phyloP scores from a whole-genome alignment of 108 stramenopile species.

The Chaetoceros muelleri region DNA sequence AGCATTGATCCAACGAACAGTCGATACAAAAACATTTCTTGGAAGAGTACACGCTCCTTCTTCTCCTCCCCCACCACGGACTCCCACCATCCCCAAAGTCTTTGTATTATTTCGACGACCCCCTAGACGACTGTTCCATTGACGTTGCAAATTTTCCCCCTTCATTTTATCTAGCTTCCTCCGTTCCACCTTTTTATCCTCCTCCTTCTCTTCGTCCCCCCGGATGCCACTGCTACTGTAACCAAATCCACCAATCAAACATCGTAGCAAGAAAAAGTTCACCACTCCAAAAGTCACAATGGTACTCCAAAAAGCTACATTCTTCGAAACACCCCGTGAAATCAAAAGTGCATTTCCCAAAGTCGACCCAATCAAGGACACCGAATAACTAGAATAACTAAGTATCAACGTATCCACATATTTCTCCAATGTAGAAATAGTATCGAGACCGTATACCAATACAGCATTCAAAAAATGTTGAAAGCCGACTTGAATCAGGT shows the following conservation, averaged over 20 bases:
- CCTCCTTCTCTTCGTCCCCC: neutral
- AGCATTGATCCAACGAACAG: too few species aligned
- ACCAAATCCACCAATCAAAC: neutral
- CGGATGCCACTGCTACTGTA: too few species aligned
- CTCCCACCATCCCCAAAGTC: too few species aligned
- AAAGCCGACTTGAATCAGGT: neutral
- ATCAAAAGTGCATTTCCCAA: conserved; percentile 25
- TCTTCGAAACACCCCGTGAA: conserved; percentile 12
- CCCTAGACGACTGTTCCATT: neutral
- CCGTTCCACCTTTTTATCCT: neutral
- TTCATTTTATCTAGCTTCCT: neutral
- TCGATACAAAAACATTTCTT: too few species aligned
- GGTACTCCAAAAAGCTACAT: conserved; percentile 26
- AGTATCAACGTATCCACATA: neutral
- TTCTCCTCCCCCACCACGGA: too few species aligned
- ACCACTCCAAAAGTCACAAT: conserved; percentile 4
- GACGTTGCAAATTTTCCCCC: neutral
- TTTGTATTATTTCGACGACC: too few species aligned
- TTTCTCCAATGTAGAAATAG: conserved; percentile 23
- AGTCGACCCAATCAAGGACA: conserved; percentile 17
- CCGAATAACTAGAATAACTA: neutral
- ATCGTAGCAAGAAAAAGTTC: neutral
- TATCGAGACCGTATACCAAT: conserved; percentile 30
- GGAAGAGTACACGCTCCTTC: too few species aligned
- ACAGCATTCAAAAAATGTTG: conserved; percentile 24